phyloP scores from a whole-genome alignment of 345 rosid genomes.

The Lumnitzera racemosa region DNA sequence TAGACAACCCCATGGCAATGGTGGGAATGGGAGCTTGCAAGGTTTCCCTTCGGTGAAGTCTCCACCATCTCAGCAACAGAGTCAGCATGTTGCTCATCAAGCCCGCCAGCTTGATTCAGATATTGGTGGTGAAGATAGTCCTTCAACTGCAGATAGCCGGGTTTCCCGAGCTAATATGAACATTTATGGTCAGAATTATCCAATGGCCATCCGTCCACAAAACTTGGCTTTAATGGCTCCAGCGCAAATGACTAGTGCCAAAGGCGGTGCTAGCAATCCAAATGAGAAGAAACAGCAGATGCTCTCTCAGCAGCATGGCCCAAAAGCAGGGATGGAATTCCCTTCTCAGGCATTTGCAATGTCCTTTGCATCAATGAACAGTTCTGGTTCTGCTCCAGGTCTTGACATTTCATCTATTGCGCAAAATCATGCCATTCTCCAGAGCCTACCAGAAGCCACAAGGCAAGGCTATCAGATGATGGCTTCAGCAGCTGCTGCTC shows the following conservation, averaged over 20 bases:
- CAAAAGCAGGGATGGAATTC: slow-evolving; percentile 57
- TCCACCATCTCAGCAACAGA: slow-evolving; percentile 53
- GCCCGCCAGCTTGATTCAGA: slow-evolving; percentile 50
- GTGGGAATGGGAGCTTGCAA: slow-evolving; percentile 45
- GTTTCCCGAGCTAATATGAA: slow-evolving; percentile 46
- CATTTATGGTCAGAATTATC: slow-evolving; percentile 56
- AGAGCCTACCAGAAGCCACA: slow-evolving; percentile 60
- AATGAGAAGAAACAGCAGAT: slow-evolving; percentile 63
- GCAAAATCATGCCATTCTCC: slow-evolving; percentile 72
- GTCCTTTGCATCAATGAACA: slow-evolving; percentile 74
- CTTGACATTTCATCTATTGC: slow-evolving; percentile 68
- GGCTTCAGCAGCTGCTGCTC: slow-evolving; percentile 58
- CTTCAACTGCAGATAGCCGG: slow-evolving; percentile 74
- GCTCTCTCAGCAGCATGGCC: slow-evolving; percentile 30
- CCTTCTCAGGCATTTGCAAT: slow-evolving; percentile 75
- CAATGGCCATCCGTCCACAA: slow-evolving; percentile 50
- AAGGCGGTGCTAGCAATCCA: slow-evolving; percentile 22
- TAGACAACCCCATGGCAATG: slow-evolving; percentile 35
- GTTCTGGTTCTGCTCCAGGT: slow-evolving; percentile 38
- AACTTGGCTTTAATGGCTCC: slow-evolving; percentile 65
- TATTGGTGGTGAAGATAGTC: slow-evolving; percentile 68
- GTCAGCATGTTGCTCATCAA: slow-evolving; percentile 56
- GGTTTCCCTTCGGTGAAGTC: slow-evolving; percentile 56
- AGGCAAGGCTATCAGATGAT: slow-evolving; percentile 57
- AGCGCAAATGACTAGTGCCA: slow-evolving; percentile 40